These are phyloP conservation scores for Dactylellina sp. DNA, from an alignment of 2,329 filamentous ascomycete genomes.

Conservation along the genomic window DNA sequence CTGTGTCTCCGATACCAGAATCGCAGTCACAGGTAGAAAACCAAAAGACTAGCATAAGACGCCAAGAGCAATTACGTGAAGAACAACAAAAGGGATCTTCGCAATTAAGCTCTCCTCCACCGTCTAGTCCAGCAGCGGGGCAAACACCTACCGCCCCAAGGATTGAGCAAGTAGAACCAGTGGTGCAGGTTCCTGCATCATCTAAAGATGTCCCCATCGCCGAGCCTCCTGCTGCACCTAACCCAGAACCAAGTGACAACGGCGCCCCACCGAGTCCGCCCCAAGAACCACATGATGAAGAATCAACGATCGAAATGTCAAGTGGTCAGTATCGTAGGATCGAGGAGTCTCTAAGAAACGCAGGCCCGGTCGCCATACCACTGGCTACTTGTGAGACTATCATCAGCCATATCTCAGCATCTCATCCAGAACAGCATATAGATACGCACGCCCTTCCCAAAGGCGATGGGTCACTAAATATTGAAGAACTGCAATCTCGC, in stretches of 20 bases:
- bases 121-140: conserved; percentile 39
- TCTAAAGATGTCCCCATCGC: conserved; percentile 15
- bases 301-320: conserved; percentile 44
- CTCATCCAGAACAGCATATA: conserved; percentile 21
- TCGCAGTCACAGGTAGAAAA: conserved; percentile 23
- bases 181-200: conserved; percentile 42
- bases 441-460: background rate
- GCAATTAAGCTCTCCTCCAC: conserved; percentile 49
- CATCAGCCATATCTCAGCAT: conserved; percentile 37
- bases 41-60: conserved; percentile 26
- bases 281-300: conserved; percentile 38
- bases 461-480: background rate
- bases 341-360: conserved; percentile 40
- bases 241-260: conserved; percentile 1
- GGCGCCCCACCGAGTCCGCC: conserved; percentile 44
- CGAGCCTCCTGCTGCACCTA: background rate
- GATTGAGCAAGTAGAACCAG: conserved; percentile 14
- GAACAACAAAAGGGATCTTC: conserved; percentile 46
- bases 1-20: conserved; percentile 45
- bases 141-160: background rate
- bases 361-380: conserved; percentile 20
- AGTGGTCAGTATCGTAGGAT: conserved; percentile 40
- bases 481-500: background rate
- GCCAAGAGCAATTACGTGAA: conserved; percentile 42
- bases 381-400: conserved; percentile 16